A percentile compares a stretch with the other conserved stretches of the same genome.
These are phyloP conservation scores for Haplosporangium sp. DNA, from an alignment of 371 early-diverging fungal genomes.

Conservation along the genomic window DNA sequence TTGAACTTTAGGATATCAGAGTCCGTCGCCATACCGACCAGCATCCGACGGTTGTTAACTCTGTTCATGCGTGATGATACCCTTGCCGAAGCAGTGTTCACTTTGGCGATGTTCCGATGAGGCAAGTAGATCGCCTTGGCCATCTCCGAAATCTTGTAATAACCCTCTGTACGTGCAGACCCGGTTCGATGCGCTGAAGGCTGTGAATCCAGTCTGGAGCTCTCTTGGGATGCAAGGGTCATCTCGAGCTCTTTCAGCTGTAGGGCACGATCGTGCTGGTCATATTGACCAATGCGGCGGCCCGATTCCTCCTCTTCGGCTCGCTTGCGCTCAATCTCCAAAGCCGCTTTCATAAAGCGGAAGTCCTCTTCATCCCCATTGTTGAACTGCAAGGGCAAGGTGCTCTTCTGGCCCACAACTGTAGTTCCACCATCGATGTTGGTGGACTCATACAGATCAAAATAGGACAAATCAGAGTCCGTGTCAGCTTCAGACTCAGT, in stretches of 20 bases:
- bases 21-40: conserved; percentile 67
- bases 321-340: conserved; percentile 54
- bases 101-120: conserved; percentile 59
- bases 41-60: conserved; percentile 72
- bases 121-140: conserved; percentile 76
- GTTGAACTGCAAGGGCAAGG: conserved; percentile 21
- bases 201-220: conserved; percentile 20
- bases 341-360: conserved; percentile 61
- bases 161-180: conserved; percentile 85
- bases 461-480: conserved; percentile 47
- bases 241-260: conserved; percentile 28
- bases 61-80: conserved; percentile 66
- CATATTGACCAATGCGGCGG: conserved; percentile 19
- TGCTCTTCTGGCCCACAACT: conserved; percentile 14
- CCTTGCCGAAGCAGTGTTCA: conserved; percentile 55
- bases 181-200: conserved; percentile 70
- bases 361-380: conserved; percentile 65
- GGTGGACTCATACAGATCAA: conserved; percentile 57
- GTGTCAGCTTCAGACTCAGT: conserved; percentile 31
- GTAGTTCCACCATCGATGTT: conserved; percentile 22
- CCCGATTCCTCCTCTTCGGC: conserved; percentile 26
- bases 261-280: conserved; percentile 13
- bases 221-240: conserved; percentile 25
- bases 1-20: conserved; percentile 88
- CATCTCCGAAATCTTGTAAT: conserved; percentile 71